Conservation (phyloP, 2,329 filamentous ascomycete genomes). For the Metarhizium brunneum region DNA sequence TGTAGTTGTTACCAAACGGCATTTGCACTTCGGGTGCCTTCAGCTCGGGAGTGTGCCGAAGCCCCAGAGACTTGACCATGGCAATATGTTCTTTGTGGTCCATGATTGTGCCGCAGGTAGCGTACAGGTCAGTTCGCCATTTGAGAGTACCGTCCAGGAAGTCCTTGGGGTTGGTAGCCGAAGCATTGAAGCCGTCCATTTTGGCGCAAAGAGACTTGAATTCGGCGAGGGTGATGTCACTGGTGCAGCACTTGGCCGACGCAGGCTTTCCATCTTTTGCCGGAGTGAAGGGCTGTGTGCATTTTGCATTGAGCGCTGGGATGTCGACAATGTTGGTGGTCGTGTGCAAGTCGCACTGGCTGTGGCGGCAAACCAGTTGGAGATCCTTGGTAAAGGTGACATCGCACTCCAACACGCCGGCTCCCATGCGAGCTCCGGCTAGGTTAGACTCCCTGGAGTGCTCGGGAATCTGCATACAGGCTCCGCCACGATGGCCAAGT, state of each 20-base stretch:
- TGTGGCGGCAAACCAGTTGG: slow-evolving; percentile 59
- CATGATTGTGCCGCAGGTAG: slow-evolving; percentile 53
- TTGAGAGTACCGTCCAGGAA: slow-evolving; percentile 49
- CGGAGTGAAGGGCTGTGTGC: slow-evolving; percentile 51
- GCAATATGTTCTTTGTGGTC: slow-evolving; percentile 54
- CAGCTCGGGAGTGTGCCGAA: slow-evolving; percentile 58
- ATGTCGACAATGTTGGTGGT: slow-evolving; percentile 58
- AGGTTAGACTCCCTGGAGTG: slow-evolving; percentile 50
- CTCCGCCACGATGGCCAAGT: slow-evolving; percentile 55
- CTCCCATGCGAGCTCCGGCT: slow-evolving; percentile 58
- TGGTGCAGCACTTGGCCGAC: slow-evolving; percentile 59
- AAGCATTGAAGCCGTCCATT: slow-evolving; percentile 56
- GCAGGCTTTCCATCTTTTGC: slow-evolving; percentile 40
- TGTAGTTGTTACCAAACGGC: slow-evolving; percentile 57
- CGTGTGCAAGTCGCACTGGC: slow-evolving; percentile 58
- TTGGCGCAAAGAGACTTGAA: slow-evolving; percentile 61
- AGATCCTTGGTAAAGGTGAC: slow-evolving; percentile 57
- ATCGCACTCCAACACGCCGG: slow-evolving; percentile 59
- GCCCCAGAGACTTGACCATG: slow-evolving; percentile 45
- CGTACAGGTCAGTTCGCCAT: slow-evolving; percentile 58
- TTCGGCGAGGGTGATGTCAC: slow-evolving; percentile 59
- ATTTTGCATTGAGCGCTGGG: slow-evolving; percentile 55
- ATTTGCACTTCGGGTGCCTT: slow-evolving; percentile 62
- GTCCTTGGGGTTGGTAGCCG: slow-evolving; percentile 46
- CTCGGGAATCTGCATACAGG: slow-evolving; percentile 54